These are phyloP conservation scores for Malassezia psittaci DNA, from an alignment of 1,284 basidiomycete genomes.

Conservation along the genomic window DNA sequence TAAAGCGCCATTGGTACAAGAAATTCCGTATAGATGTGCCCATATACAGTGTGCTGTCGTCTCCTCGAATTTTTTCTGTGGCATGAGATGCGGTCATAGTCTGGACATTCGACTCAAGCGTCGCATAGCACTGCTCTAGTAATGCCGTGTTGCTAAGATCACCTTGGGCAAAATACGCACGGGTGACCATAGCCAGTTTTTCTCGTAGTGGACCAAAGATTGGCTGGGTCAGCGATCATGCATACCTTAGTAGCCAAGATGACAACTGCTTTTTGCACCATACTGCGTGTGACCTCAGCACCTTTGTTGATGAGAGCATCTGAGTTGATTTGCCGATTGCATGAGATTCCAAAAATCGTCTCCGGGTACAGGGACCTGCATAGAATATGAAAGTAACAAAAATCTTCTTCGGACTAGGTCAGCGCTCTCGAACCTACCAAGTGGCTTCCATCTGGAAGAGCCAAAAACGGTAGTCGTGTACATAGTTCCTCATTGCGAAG, in stretches of 20 bases:
- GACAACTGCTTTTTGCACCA: slow-evolving; percentile 94
- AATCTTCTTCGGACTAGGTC: slow-evolving; percentile 75
- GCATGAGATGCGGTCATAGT: too few species aligned
- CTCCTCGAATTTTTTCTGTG: background rate
- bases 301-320: slow-evolving; percentile 69
- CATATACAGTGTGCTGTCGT: slow-evolving; percentile 58
- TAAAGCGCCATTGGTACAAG: slow-evolving; percentile 84
- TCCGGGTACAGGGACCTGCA: slow-evolving; percentile 20
- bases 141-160: slow-evolving; percentile 41
- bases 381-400: slow-evolving; percentile 82
- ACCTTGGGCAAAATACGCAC: slow-evolving; percentile 45
- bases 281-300: slow-evolving; percentile 82
- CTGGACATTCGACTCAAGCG: slow-evolving; percentile 38
- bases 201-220: slow-evolving; percentile 56
- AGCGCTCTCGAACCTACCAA: slow-evolving; percentile 53
- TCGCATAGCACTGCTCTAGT: slow-evolving; percentile 44
- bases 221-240: slow-evolving; percentile 14
- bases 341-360: slow-evolving; percentile 34
- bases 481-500: slow-evolving; percentile 37
- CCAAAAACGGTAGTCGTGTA: slow-evolving; percentile 75
- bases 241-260: slow-evolving; percentile 59
- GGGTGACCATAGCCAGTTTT: slow-evolving; percentile 87
- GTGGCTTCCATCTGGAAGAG: slow-evolving; percentile 92
- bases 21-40: slow-evolving; percentile 84
- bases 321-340: slow-evolving; percentile 87